Evolutionary conservation across 306 rosid species (phyloP).

Genomic region (Purshia tridentata): DNA sequence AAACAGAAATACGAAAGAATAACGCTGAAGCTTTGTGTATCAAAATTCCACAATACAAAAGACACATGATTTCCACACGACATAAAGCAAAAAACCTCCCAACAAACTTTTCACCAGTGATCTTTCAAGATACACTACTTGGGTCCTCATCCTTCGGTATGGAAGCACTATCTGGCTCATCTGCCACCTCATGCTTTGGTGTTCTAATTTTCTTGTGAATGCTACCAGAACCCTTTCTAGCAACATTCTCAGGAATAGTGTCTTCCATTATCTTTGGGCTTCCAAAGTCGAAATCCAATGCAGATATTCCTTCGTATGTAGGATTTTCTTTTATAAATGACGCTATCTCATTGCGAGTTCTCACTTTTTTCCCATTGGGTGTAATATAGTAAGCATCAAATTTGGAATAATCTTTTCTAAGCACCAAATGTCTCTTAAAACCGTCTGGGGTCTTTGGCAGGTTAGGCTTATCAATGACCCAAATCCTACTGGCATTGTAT

Average conservation of each 20-base stretch:
- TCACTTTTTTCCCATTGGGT: constrained; percentile 63
- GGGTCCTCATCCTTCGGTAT: no score
- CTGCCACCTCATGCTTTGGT: constrained; percentile 23
- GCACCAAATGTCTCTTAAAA: constrained; percentile 67
- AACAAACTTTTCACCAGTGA: neutral
- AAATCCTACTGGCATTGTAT: constrained; percentile 62
- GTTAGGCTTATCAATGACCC: constrained; percentile 91
- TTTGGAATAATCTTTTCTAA: constrained; percentile 76
- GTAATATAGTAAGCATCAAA: constrained; percentile 71
- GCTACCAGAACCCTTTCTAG: constrained; percentile 38
- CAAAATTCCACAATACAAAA: neutral
- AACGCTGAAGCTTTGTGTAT: neutral
- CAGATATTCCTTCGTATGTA: constrained; percentile 34
- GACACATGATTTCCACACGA: neutral
- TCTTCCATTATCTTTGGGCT: constrained; percentile 79
- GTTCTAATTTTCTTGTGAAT: constrained; percentile 40
- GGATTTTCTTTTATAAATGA: constrained; percentile 56
- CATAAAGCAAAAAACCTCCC: neutral
- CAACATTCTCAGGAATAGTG: constrained; percentile 54
- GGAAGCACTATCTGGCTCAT: neutral
- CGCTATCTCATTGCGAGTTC: constrained; percentile 68
- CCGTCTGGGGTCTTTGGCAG: constrained; percentile 73
- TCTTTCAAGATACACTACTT: neutral
- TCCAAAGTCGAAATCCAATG: constrained; percentile 54
- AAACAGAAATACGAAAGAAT: no score